Base-by-base conservation (phyloP, 2,329 filamentous ascomycete genomes). In the Arthrobotrys sphaeroides region DNA sequence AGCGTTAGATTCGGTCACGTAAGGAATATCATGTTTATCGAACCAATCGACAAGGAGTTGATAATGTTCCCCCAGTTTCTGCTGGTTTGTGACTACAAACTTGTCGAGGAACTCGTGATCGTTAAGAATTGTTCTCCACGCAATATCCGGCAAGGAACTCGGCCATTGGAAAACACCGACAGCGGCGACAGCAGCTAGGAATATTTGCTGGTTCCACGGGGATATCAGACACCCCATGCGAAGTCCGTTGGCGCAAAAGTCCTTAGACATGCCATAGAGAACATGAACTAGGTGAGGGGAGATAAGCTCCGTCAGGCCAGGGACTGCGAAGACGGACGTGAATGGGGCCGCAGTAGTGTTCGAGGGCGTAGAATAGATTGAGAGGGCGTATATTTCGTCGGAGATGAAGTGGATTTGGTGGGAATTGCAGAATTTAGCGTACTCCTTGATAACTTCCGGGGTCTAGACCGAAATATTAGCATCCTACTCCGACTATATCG, bases 351-450 rank as follows among this genome's bases (percentile, higher is more conserved):
- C 78, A 0, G 47, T 9, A 0, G 68, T 65, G 43, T 80, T 84
- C 67, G 77, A 81, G 36, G 28, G 81, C 73, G 84, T 87, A 5
- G 83, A 73, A 79, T 84, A 89, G 0, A 85, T 81, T 0, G 87
- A 88, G 3, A 87, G 79, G 1, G 86, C 87, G 78, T 89, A 89
- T 40, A 89, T 85, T 78, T 89, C 87, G 78, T 89, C 87, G 77
- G 84, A 85, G 79, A 89, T 83, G 38, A 89, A 81, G 77, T 89
- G 86, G 3, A 88, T 80, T 1, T 82, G 76, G 77, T 88, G 81
- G 65, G 83, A 83, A 61, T 86, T 81, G 77, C 87, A 88, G 31
- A 88, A 78, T 1, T 79, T 78, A 82, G 88, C 84, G 16, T 81
- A 78, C 26, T 78, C 81, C 40, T 73, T 77, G 5, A 82, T 73